Base-by-base conservation (phyloP, 768 basidiomycete species). In the Calocybe gangraenosa region DNA sequence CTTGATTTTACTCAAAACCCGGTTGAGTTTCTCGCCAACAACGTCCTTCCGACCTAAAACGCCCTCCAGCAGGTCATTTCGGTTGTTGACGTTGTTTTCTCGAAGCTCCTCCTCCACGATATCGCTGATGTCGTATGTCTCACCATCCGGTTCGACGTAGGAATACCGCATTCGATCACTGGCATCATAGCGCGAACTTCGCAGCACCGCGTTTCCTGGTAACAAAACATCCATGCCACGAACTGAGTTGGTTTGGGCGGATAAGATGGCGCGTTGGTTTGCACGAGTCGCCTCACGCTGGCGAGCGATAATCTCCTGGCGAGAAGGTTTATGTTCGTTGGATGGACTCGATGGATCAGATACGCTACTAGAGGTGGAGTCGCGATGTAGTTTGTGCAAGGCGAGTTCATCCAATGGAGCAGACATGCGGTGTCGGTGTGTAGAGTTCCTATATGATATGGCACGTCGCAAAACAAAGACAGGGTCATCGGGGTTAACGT, bases 81-180 rank as follows among this genome's bases (percentile, higher is more conserved):
- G 71, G 22, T 69, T 62, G 11, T 57, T 58, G 33, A 53, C 33
- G 31, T 63, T 65, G 31, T 69, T 69, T 21, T 76, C 79, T n/a
- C 78, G 69, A 75, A 88, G 87, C 55, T 95, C 95, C 63, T 89
- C 81, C 59, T 94, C 92, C 37, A 97, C 77, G 40, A 96, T 84
- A 51, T 95, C 87, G 56, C 90, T 92, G 60, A 98, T 92, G 62
- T 98, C 95, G 57, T 84, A 87, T 0, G 86, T 87, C 66, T 90
- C 90, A 2, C 93, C 95, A 50, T 93, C 91, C 2, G 81, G 75
- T 50, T 92, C 84, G 33, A 97, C 87, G 61, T 92, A 97, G 31
- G 94, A 96, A 62, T 99, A 99, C 0, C 94, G 84, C 67, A 92
- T 85, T 37, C 73, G 70, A 51, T 90, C 86, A 33, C 76, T 79